phyloP scores from a whole-genome alignment of 2,329 filamentous ascomycete species.

The Neopestalotiopsis rosae region DNA sequence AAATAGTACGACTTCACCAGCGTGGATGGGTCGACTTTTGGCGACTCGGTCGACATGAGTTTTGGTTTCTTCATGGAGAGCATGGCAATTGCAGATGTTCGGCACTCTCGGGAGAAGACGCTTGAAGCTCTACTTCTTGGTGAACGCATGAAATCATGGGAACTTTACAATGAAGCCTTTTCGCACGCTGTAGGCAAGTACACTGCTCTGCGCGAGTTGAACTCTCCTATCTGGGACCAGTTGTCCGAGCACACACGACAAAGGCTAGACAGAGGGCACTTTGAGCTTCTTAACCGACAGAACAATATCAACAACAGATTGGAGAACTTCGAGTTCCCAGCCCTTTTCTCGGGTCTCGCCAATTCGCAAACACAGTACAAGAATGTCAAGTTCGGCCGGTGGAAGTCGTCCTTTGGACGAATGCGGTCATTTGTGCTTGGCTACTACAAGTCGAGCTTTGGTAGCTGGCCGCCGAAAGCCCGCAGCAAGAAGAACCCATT shows the following conservation, averaged over 20 bases:
- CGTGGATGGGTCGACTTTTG: conserved; percentile 62
- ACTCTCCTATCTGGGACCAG: conserved; percentile 71
- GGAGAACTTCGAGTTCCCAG: conserved; percentile 90
- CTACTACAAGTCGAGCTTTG: conserved; percentile 66
- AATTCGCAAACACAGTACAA: conserved; percentile 83
- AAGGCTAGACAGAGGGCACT: conserved; percentile 79
- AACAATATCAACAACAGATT: conserved; percentile 74
- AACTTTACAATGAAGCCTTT: conserved; percentile 90
- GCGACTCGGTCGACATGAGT: conserved; percentile 64
- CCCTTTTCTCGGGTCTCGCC: conserved; percentile 85
- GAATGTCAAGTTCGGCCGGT: conserved; percentile 80
- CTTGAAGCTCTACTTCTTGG: conserved; percentile 88
- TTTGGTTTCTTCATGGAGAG: conserved; percentile 81
- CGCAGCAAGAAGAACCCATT: conserved; percentile 91
- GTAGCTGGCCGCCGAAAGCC: conserved; percentile 88
- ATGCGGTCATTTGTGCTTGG: conserved; percentile 76
- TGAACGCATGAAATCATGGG: conserved; percentile 81
- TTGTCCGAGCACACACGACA: conserved; percentile 76
- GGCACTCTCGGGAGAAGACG: conserved; percentile 84
- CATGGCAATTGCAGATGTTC: conserved; percentile 77
- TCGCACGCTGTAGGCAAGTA: conserved; percentile 90
- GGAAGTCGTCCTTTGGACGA: conserved; percentile 76
- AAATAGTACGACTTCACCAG: conserved; percentile 58
- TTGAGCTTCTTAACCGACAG: conserved; percentile 78
- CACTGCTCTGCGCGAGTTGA: conserved; percentile 70